Percentiles rank a stretch among this genome's conserved stretches.
phyloP scores from a whole-genome alignment of 257 asterid species.

The Ilex aquifolium region DNA sequence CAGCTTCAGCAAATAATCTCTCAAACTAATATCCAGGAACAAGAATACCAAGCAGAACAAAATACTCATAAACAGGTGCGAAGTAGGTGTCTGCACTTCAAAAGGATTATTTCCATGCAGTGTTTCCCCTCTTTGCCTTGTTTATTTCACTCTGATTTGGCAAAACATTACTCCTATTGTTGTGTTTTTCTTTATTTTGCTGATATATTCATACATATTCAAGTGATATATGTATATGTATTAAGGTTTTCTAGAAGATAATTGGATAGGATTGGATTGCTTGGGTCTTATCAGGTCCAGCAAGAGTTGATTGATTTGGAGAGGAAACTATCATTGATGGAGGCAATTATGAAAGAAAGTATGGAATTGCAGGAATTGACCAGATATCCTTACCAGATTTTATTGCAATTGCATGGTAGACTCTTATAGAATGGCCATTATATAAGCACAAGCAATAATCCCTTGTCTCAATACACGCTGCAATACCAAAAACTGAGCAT shows the following conservation, averaged over 20 bases:
- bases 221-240: background rate
- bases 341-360: constrained; percentile 48
- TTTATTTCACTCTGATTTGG: constrained; percentile 2
- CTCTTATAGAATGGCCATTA: background rate
- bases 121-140: background rate
- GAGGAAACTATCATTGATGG: constrained; percentile 44
- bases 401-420: background rate
- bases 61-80: constrained; percentile 49
- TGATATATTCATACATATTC: background rate
- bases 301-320: constrained; percentile 53
- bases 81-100: constrained; percentile 13
- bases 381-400: constrained; percentile 56
- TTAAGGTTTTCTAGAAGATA: background rate
- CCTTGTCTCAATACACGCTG: too few relatives aligned
- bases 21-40: constrained; percentile 38
- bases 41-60: constrained; percentile 46
- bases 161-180: too few relatives aligned
- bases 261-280: background rate
- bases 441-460: too few relatives aligned
- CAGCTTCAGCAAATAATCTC: constrained; percentile 41
- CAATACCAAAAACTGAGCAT: too few relatives aligned
- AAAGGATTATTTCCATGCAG: background rate
- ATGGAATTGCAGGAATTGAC: constrained; percentile 64
- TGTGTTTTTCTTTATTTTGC: too few relatives aligned
- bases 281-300: constrained; percentile 41